Evolutionary conservation across 2,329 filamentous ascomycete species (phyloP), one percentile per base, ranked within the genome.

Genomic region (Fusarium bactridioides): DNA sequence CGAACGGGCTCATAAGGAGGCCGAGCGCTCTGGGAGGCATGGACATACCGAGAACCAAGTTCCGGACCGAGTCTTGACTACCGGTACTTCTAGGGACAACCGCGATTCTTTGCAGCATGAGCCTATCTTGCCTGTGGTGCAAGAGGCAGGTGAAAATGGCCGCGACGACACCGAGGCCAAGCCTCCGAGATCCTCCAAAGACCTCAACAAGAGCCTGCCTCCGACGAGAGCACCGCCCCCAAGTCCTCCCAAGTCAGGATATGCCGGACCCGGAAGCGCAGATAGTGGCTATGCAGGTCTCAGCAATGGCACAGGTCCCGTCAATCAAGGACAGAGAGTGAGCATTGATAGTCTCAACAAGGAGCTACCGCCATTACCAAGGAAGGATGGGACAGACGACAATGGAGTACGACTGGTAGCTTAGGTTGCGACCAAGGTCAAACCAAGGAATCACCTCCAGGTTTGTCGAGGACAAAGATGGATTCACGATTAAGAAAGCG

Each of bases 121-220:
- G 77, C 79, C 79, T 78, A 87, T 83, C 3, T 83, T 98, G 5
- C 95, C 95, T 0, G 91, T 98, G 15, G 94, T 98, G 11, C 93
- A 97, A 74, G 95, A 98, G 82, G 92, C 90, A n/a, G 93, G 90
- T 10, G 95, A 98, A 80, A 91, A 72, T 41, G 70, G 70, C 16
- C 71, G 70, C 25, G 70, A 84, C 64, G 88, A 87, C 51, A 79
- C 74, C 50, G 75, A 75, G 69, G 78, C 50, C 16, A 82, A 84
- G 31, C 84, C 84, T 3, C 66, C 79, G 37, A 85, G 85, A 6
- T 84, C 86, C 0, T 81, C 81, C 21, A 86, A 85, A 66, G 78
- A 81, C 19, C 62, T 63, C 51, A 74, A 75, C 43, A 72, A 74
- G 44, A 69, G 77, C 16, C 74, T 80, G 9, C 84, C 86, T 13